Evolutionary conservation across 805 yeast species (phyloP), one percentile per base, ranked within the genome.

Genomic region (Lipomyces spencermartinsiae): DNA sequence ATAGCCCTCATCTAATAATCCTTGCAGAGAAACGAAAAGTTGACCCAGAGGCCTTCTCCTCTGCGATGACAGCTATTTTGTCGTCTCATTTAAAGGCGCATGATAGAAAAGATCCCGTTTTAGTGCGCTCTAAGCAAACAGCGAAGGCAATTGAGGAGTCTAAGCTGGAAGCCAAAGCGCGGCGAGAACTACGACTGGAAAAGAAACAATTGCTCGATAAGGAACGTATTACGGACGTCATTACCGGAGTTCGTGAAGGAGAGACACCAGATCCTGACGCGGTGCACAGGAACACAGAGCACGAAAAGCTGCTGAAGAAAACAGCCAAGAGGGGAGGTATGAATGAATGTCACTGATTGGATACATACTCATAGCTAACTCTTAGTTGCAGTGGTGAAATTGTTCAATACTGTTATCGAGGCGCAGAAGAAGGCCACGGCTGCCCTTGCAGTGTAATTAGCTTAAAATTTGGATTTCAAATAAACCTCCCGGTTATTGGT

Each of bases 41-140:
- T 74, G 94, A 93, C n/a, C 84, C 92, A 0, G 88, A 83, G 57
- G 83, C 87, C 1, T 94, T 95, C 76, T 91, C 97, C 22, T 83
- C 80, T 64, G 98, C 98, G 0, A 87, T 95, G 75, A 87, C 82
- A 72, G 95, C 97, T 16, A 90, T 94, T 74, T 80, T 94, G 62
- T 90, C 90, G 4, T 92, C 98, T 1, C 89, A 87, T 74, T 82
- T 94, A 72, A 95, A 95, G 77, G 96, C 97, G 0, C 90, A 94
- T 74, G 92, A 90, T 75, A 84, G 98, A 76, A 85, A 85, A 58
- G 97, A 93, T 77, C 99, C 99, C 2, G 91, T 94, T 65, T 83
- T 94, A 80, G 93, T 94, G 7, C 87, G 98, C 79, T 65, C 73
- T 16, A 64, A 62, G 51, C 90, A 89, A 72, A 83, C 84, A 55